Conservation (phyloP, 441 rosid species). For the Manihot esculenta region DNA sequence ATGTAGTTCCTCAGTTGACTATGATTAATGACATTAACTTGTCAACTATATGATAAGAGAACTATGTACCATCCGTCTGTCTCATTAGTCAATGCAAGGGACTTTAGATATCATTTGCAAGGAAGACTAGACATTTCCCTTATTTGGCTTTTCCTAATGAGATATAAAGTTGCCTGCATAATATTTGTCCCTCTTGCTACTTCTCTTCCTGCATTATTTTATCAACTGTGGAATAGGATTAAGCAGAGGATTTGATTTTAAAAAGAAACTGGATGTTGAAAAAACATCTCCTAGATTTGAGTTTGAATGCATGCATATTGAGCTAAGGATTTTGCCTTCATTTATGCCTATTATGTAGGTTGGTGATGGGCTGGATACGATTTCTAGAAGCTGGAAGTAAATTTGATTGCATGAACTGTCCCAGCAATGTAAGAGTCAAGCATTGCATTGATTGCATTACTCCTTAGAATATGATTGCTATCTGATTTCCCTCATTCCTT, state of each 20-base stretch:
- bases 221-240: not conserved
- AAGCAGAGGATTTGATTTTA: not conserved
- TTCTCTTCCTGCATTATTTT: not conserved
- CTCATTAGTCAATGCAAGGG: not conserved
- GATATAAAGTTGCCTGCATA: not conserved
- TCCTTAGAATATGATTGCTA: slow-evolving; percentile 7
- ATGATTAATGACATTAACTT: not conserved
- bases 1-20: not conserved
- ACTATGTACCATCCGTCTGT: too few species aligned
- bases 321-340: not conserved
- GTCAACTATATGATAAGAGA: not conserved
- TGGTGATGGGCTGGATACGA: slow-evolving; percentile 93
- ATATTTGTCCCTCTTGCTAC: not conserved
- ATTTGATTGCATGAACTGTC: slow-evolving; percentile 68
- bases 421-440: slow-evolving; percentile 62
- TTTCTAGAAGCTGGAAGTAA: slow-evolving; percentile 70
- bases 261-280: not conserved
- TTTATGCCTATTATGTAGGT: slow-evolving; percentile 43
- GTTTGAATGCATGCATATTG: not conserved
- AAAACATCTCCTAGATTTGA: not conserved
- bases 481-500: slow-evolving; percentile 30
- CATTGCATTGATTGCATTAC: slow-evolving; percentile 7
- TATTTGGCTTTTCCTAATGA: not conserved
- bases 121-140: not conserved
- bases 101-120: not conserved